These are phyloP conservation scores for Elongisporangium prolatum DNA, from an alignment of 352 stramenopile species.

Conservation along the genomic window DNA sequence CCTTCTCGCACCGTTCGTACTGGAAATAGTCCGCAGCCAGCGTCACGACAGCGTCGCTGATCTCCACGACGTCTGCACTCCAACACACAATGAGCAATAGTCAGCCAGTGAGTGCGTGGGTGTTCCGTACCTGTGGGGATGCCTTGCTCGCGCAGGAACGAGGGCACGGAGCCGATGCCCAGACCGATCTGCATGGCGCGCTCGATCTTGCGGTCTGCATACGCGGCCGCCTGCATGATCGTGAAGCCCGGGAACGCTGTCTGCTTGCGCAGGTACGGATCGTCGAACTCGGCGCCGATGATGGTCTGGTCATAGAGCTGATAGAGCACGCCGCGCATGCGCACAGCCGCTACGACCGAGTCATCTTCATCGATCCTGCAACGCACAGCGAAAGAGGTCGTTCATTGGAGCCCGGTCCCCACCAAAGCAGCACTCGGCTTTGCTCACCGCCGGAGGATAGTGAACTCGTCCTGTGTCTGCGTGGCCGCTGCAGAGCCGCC, in stretches of 20 bases:
- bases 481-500: not conserved
- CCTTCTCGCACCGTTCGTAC: constrained; percentile 50
- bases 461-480: constrained; percentile 16
- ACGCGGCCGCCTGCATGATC: constrained; percentile 73
- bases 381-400: not conserved
- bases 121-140: constrained; percentile 44
- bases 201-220: constrained; percentile 36
- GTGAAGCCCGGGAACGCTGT: constrained; percentile 74
- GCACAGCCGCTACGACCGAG: constrained; percentile 58
- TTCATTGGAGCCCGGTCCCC: too few relatives aligned
- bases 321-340: constrained; percentile 43
- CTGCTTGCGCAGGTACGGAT: constrained; percentile 48
- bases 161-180: constrained; percentile 66
- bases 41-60: constrained; percentile 58
- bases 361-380: constrained; percentile 29
- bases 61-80: constrained; percentile 60
- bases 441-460: constrained; percentile 11
- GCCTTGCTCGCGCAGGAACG: constrained; percentile 47
- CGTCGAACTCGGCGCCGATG: constrained; percentile 75
- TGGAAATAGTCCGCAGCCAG: constrained; percentile 68
- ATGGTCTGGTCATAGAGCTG: constrained; percentile 75
- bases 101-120: not conserved
- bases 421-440: not conserved
- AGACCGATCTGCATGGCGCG: constrained; percentile 60
- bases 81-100: not conserved